phyloP scores from a whole-genome alignment of 176 grass and related monocot genomes.

The Luzula sylvatica region DNA sequence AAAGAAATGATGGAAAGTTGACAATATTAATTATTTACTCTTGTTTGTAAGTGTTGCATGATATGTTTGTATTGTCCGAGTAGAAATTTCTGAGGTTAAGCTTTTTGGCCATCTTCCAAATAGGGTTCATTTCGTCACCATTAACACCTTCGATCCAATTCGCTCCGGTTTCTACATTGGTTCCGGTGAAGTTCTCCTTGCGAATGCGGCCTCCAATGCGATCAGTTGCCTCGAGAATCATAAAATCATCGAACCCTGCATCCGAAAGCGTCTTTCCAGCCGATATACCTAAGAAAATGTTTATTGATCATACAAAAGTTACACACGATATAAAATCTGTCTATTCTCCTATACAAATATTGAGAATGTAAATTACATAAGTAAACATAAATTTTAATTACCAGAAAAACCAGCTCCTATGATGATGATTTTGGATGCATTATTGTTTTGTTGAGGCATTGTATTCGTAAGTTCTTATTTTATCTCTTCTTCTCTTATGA shows the following conservation, averaged over 20 bases:
- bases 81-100: slow-evolving; percentile 48
- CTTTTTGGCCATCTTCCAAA: slow-evolving; percentile 47
- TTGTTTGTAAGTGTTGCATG: slow-evolving; percentile 41
- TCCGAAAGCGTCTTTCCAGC: slow-evolving; percentile 52
- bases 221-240: slow-evolving; percentile 50
- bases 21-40: slow-evolving; percentile 16
- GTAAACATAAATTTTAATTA: not conserved
- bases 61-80: slow-evolving; percentile 31
- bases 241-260: slow-evolving; percentile 37
- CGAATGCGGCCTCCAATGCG: slow-evolving; percentile 51
- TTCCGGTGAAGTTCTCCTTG: slow-evolving; percentile 33
- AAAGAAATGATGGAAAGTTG: not conserved
- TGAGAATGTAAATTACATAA: not conserved
- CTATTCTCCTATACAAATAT: not conserved
- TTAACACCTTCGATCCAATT: slow-evolving; percentile 73
- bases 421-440: slow-evolving; percentile 12
- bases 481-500: too few species aligned
- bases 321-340: not conserved
- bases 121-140: slow-evolving; percentile 37
- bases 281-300: slow-evolving; percentile 42
- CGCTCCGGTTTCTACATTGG: slow-evolving; percentile 52
- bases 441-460: too few species aligned
- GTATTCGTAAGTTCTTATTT: too few species aligned
- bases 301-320: not conserved
- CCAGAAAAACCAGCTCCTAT: slow-evolving; percentile 21